These are phyloP conservation scores for Litchi chinensis DNA, from an alignment of 345 rosid species.

Conservation along the genomic window DNA sequence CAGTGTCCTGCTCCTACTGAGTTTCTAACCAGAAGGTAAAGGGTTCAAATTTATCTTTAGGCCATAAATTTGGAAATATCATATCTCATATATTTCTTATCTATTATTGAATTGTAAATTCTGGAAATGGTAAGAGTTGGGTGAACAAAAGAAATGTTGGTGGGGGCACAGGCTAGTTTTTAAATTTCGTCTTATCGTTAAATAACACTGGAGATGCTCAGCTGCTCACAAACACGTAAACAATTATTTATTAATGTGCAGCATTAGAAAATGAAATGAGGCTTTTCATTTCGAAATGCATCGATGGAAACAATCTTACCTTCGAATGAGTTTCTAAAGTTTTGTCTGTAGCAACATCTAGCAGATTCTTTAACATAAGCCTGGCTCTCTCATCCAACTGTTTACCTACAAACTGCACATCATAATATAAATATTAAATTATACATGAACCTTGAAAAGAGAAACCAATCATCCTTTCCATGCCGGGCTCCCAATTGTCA, in stretches of 20 bases:
- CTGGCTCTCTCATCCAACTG: constrained; percentile 51
- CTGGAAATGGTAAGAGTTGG: no score
- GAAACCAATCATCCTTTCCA: not conserved
- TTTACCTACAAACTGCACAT: not conserved
- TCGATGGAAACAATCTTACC: constrained; percentile 21
- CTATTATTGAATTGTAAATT: no score
- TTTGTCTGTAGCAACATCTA: constrained; percentile 47
- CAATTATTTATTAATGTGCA: not conserved
- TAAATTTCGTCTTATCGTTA: not conserved
- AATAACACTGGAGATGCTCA: not conserved
- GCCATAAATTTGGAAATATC: no score
- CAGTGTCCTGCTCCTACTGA: not conserved
- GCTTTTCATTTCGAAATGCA: not conserved
- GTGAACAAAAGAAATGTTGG: no score
- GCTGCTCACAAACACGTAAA: not conserved
- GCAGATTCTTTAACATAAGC: constrained; percentile 46
- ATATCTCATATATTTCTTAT: no score
- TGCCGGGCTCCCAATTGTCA: not conserved
- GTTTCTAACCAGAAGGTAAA: not conserved
- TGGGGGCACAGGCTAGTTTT: no score
- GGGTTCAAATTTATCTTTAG: not conserved
- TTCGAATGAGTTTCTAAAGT: constrained; percentile 36
- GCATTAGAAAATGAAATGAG: not conserved
- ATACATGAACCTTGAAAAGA: not conserved
- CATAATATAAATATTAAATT: not conserved